Base-by-base conservation (phyloP, 1,139 yeast genomes). In the Saccharomyces hybrid region DNA sequence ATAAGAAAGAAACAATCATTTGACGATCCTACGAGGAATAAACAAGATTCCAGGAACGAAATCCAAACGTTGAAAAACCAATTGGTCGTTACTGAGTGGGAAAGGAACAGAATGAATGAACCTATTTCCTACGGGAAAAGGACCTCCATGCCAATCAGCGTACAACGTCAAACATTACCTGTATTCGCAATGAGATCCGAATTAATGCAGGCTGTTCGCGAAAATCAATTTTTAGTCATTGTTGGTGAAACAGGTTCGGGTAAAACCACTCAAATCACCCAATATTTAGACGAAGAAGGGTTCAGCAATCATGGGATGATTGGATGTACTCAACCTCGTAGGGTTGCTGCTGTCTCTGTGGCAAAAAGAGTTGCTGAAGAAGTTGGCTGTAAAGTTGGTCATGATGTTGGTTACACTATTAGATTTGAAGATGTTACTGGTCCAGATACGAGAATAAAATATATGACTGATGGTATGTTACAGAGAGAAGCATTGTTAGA, bases 301-400 rank as follows among this genome's bases (percentile, higher is more conserved):
- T 87, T 84, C 61, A 77, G 89, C 4, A 65, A 71, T 20, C 66
- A 70, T 46, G 81, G 80, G 0, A 80, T 79, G 49, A 81, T 93
- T 8, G 97, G 95, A 0, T 90, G 97, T 67, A 93, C 99, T 0
- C 99, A 93, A 68, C 99, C 99, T 0, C 79, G 99, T 64, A 75
- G 97, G 63, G 96, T 91, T n/a, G 99, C 99, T 0, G 98, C 99
- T 0, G 86, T 87, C 63, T 85, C 96, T 7, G 96, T 91, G 27
- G 96, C 99, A 0, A 76, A 85, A 2, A 82, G 99, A 64, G 98
- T 91, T 1, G 88, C 97, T 0, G 88, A 87, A 47, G 98, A 91
- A 70, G 79, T 88, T 74, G 87, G 85, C 0, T 80, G 82, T 26
- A 71, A 73, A 46, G 58, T 90, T 23, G 98, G 98, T 0, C 74